Percentiles rank a stretch among this genome's conserved stretches.
These are phyloP conservation scores for Wickerhamiella domercqiae DNA, from an alignment of 805 yeast species.

Conservation along the genomic window DNA sequence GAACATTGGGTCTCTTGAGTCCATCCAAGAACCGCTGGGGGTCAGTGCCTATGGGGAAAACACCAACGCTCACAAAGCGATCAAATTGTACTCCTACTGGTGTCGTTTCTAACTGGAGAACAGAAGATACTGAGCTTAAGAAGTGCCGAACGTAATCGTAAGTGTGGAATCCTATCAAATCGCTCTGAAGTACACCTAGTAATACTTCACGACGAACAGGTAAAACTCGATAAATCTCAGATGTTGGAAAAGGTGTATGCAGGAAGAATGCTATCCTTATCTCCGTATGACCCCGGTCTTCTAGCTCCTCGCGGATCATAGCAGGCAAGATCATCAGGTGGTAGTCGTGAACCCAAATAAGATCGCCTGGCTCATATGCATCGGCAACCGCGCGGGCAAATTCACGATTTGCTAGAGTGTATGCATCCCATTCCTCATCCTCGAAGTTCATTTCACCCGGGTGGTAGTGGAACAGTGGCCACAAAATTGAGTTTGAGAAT, in stretches of 20 bases:
- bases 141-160: conserved; percentile 97
- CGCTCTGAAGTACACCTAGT: conserved; percentile 84
- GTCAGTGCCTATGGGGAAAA: conserved; percentile 98
- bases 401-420: conserved; percentile 74
- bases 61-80: conserved; percentile 72
- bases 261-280: conserved; percentile 82
- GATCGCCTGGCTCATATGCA: conserved; percentile 63
- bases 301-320: conserved; percentile 54
- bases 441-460: conserved; percentile 99
- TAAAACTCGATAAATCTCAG: conserved; percentile 86
- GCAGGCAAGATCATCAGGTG: conserved; percentile 91
- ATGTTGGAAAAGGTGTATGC: conserved; percentile 96
- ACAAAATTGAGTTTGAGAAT: conserved; percentile 79
- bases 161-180: conserved; percentile 95
- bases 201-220: conserved; percentile 91
- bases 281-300: conserved; percentile 26
- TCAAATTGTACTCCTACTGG: conserved; percentile 85
- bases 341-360: conserved; percentile 97
- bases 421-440: conserved; percentile 96
- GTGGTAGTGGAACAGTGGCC: conserved; percentile 98
- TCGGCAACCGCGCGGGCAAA: conserved; percentile 64
- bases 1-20: conserved; percentile 44
- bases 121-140: conserved; percentile 72
- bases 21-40: conserved; percentile 82
- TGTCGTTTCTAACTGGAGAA: conserved; percentile 63